Evolutionary conservation across 192 early-diverging fungal genomes (phyloP).

Genomic region (Coemansia sp.): DNA sequence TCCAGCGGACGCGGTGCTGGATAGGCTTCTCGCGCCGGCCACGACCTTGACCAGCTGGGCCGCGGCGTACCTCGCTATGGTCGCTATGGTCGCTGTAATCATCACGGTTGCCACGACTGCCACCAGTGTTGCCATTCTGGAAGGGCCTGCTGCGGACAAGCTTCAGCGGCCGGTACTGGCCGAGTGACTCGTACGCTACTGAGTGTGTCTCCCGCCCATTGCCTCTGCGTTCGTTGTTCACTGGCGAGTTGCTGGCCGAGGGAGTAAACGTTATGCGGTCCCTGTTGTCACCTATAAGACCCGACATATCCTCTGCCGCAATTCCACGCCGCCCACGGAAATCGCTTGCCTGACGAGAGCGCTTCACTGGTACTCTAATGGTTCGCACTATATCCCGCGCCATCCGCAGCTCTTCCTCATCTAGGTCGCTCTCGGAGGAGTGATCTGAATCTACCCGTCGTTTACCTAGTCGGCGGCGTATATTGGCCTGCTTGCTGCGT

Average conservation of each 20-base stretch:
- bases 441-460: neutral
- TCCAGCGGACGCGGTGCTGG: constrained; percentile 29
- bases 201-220: neutral
- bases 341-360: neutral
- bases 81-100: neutral
- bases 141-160: constrained; percentile 3
- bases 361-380: neutral
- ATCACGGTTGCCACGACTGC: constrained; percentile 1
- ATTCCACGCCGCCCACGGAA: constrained; percentile 51
- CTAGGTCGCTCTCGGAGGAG: neutral
- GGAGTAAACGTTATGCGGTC: constrained; percentile 33
- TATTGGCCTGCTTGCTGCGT: neutral
- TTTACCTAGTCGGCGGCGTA: neutral
- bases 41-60: neutral
- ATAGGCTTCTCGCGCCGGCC: neutral
- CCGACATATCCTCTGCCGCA: constrained; percentile 26
- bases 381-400: neutral
- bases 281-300: neutral
- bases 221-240: neutral
- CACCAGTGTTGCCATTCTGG: constrained; percentile 2
- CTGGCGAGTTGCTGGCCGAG: constrained; percentile 20
- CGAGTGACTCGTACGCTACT: constrained; percentile 14
- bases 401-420: neutral
- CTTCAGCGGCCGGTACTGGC: constrained; percentile 39
- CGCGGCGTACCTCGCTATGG: neutral